Base-by-base conservation (phyloP, 805 yeast species). In the Lachancea sp. region DNA sequence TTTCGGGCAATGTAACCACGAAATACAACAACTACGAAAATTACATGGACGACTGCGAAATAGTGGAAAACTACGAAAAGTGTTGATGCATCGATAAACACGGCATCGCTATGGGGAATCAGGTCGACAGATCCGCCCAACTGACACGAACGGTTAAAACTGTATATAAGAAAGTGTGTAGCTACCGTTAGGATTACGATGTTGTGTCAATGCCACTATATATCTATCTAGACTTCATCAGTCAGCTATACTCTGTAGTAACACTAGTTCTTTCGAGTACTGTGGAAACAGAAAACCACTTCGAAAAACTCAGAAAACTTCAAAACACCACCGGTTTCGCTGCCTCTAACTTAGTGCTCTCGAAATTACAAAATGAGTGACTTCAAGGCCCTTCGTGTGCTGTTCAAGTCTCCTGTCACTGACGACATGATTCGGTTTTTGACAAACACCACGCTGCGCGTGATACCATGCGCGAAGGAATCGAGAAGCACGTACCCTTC, bases 381-480 rank as follows among this genome's bases (percentile, higher is more conserved):
- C 57, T 53, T 67, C 22, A 73, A 82, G 67, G 86, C 87, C 38
- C 72, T 82, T 51, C 69, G 72, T 46, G 64, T 79, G 42, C 73
- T 82, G 52, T 69, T 81, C 66, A 73, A 73, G 53, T 71, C 83
- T 2, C 88, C 89, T 25, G 83, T 82, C 47, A 75, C 85, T 11
- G 84, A 81, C 55, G 87, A 82, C 52, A 82, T 83, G 85, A 74
- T 83, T 53, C 82, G 79, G 59, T 81, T 76, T 58, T 60, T 83
- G 48, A 87, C 84, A 45, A 79, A 77, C 38, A 70, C 75, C 22
- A 79, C 90, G 2, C 68, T 83, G 44, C 83, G 78, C 59, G 84
- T 83, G 37, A 64, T 83, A 38, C 86, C 86, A 35, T 79, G 84
- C 57, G 73, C 73, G 56, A 57, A 47, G 36, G 46, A 51, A 7